These are phyloP conservation scores for Fonsecaea multimorphosa DNA, from an alignment of 2,329 filamentous ascomycete genomes.

Conservation along the genomic window DNA sequence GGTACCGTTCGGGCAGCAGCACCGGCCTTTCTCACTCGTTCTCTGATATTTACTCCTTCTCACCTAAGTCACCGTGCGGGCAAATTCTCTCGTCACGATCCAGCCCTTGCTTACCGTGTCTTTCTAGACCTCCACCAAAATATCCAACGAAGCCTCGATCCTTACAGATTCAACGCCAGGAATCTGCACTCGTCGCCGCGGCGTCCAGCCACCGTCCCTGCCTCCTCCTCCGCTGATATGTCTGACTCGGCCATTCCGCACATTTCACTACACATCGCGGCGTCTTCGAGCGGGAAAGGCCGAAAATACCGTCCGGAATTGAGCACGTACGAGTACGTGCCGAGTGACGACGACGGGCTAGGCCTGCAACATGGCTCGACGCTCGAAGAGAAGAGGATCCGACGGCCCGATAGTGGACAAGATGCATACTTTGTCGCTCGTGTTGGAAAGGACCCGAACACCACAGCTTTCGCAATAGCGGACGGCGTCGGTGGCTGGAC, in stretches of 20 bases:
- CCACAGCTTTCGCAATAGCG: slow-evolving; percentile 84
- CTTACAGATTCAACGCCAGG: slow-evolving; percentile 30
- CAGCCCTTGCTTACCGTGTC: slow-evolving; percentile 38
- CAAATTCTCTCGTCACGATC: slow-evolving; percentile 33
- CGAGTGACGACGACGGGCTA: slow-evolving; percentile 47
- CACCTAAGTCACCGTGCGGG: slow-evolving; percentile 38
- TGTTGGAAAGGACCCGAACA: slow-evolving; percentile 72
- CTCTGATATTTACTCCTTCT: slow-evolving; percentile 31
- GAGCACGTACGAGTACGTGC: slow-evolving; percentile 76
- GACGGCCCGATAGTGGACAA: slow-evolving; percentile 80
- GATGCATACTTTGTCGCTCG: slow-evolving; percentile 93
- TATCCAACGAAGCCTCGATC: slow-evolving; percentile 33
- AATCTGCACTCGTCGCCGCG: slow-evolving; percentile 27
- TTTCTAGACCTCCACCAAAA: slow-evolving; percentile 33
- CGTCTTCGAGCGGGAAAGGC: slow-evolving; percentile 77
- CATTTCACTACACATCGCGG: slow-evolving; percentile 73
- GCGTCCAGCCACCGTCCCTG: slow-evolving; percentile 7
- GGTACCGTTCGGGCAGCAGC: slow-evolving; percentile 22
- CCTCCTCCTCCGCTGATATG: background rate
- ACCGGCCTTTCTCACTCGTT: slow-evolving; percentile 34
- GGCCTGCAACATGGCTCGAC: slow-evolving; percentile 46
- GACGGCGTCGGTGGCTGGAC: slow-evolving; percentile 97
- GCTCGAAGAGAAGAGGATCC: slow-evolving; percentile 64
- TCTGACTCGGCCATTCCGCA: slow-evolving; percentile 42
- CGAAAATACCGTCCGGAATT: slow-evolving; percentile 69